Conservation (phyloP, 2,329 filamentous ascomycete species). For the Aspergillus neotritici region DNA sequence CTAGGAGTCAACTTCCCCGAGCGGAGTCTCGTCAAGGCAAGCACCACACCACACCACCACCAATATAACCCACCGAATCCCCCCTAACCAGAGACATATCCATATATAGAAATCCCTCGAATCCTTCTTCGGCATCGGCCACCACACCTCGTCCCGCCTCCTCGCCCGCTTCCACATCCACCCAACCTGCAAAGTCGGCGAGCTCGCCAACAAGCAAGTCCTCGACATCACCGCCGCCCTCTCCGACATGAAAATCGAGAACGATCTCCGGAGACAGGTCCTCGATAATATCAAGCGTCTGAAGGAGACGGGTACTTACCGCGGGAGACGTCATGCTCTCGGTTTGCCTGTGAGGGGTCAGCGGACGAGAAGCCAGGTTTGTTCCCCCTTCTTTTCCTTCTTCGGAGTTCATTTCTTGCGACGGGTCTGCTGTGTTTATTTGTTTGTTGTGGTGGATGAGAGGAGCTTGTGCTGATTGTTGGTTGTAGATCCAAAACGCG, state of each 20-base stretch:
- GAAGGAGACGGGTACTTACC: conserved; percentile 84
- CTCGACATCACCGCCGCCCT: conserved; percentile 79
- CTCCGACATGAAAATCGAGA: conserved; percentile 89
- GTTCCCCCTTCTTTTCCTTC: conserved; percentile 12
- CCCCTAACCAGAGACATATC: conserved; percentile 7
- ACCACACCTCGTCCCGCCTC: conserved; percentile 62
- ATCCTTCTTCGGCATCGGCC: conserved; percentile 80
- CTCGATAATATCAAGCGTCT: conserved; percentile 80
- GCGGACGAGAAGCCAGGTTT: conserved; percentile 70
- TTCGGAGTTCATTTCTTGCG: neutral
- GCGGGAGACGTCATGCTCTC: conserved; percentile 89
- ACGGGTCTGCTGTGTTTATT: neutral
- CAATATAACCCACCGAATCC: neutral
- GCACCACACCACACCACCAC: conserved; percentile 14
- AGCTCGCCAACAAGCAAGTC: conserved; percentile 68
- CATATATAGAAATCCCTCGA: conserved; percentile 54
- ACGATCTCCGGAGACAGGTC: conserved; percentile 70
- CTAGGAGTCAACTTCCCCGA: conserved; percentile 82
- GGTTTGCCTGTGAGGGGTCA: conserved; percentile 86
- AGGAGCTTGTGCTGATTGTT: conserved; percentile 15
- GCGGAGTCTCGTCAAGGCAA: conserved; percentile 73
- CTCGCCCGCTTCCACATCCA: conserved; percentile 89
- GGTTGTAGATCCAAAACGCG: conserved; percentile 52
- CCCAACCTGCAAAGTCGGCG: conserved; percentile 70
- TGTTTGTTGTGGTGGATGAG: neutral